Evolutionary conservation across 1,284 basidiomycete species (phyloP), one percentile per base, ranked within the genome.

Genomic region (Fomitopsis schrenkii): DNA sequence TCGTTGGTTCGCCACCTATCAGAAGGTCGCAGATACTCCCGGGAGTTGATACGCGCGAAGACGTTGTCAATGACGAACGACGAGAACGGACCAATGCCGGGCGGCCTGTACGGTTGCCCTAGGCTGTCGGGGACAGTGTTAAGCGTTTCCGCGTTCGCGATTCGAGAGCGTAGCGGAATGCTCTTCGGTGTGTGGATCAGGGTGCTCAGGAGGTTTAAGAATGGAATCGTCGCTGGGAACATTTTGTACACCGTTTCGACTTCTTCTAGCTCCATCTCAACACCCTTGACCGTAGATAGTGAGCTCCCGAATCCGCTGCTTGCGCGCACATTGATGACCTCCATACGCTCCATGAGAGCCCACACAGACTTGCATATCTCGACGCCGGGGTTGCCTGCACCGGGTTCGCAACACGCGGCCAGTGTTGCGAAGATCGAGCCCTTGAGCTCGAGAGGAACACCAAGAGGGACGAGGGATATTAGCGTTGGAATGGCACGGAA

Each of bases 1-100:
- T 97, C 93, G 42, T 94, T 91, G 70, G 94, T 89, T 66, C 87
- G 83, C 94, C 94, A 98, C 64, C 91, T 79, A 70, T 98, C 94
- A 8, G 84, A 84, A 8, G 86, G 85, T 50, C 84, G 80, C 6
- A 83, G 77, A 68, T 92, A 98, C 64, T 94, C 93, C 42, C 95
- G 81, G 52, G 77, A 80, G 7, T 84, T 78, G 54, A 92, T 86
- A 48, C 84, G 85, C 14, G 83, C 79, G 64, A 98, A 90, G 1
- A 98, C 92, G 44, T 91, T 91, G 70, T 98, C 94, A 63, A 98
- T 79, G 58, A 97, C 90, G 71, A 97, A 98, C 28, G 83, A 79
- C 12, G 91, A 82, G 70, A 90, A 98, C 2, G 87, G 94, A 0
- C 79, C 83, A 45, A 95, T 85, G 0, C 93, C 93, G 4, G 90